Evolutionary conservation across 257 asterid genomes (phyloP), one percentile per base, ranked within the genome.

Genomic region (Oldenlandia corymbosa): DNA sequence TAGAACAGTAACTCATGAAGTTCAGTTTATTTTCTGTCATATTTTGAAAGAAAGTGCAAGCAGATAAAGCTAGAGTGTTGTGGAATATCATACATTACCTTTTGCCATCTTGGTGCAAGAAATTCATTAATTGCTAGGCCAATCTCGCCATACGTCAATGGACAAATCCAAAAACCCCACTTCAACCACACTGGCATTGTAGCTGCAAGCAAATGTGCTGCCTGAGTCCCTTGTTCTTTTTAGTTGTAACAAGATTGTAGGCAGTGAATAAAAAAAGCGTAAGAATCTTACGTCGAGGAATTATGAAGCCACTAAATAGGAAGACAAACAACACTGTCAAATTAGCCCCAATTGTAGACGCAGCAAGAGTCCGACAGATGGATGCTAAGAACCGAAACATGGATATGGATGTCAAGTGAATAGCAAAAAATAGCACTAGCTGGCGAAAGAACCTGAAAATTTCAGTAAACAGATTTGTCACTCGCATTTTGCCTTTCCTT

Each of bases 121-220:
- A 85, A 85, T 73, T 85, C 94, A 67, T 83, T 85, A 10, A 75
- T 67, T 16, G 83, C 65, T 67, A 86, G 81, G 63, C 82, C 94
- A 58, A 83, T 76, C 83, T 81, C 84, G 39, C 88, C 86, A 70
- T 86, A 86, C 14, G 94, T 75, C 63, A 83, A 7, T 4, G 94
- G 94, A 66, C 86, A 81, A 72, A 79, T 27, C 94, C 94, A 86
- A 68, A 81, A 81, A 45, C 79, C 90, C 91, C 94, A 86, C 64
- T 68, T 73, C 60, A 86, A 71, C 94, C 86, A 86, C 72, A 9
- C 60, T 31, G 90, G 94, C 86, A 83, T 83, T 52, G 86, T 79
- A 42, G 84, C 94, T 86, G 88, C 78, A 76, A 75, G 24, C 45
- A 55, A 61, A 1, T 23, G 5, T 0, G 27, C 50, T 45, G 23